phyloP scores from a whole-genome alignment of 208 protist species.

The Trypanosoma vivax region DNA sequence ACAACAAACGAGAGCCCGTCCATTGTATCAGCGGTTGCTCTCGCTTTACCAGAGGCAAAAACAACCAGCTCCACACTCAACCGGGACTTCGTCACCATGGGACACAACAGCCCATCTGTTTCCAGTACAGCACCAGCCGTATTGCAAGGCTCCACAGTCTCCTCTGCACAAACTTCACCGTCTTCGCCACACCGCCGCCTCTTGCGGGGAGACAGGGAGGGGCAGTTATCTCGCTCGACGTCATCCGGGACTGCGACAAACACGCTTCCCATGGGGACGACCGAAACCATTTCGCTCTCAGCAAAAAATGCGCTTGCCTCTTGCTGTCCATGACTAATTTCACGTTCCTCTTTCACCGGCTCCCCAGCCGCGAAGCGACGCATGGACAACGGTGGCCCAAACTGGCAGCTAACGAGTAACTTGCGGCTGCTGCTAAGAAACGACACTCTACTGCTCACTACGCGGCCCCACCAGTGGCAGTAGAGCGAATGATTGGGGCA shows the following conservation, averaged over 20 bases:
- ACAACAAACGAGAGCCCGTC: constrained; percentile 17
- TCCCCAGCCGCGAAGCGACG: neutral
- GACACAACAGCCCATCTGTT: neutral
- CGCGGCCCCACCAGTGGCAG: constrained; percentile 1
- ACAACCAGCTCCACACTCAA: constrained; percentile 16
- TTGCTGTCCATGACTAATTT: neutral
- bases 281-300: constrained; percentile 17
- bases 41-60: constrained; percentile 8
- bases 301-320: constrained; percentile 19
- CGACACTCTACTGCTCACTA: constrained; percentile 8
- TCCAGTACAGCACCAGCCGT: neutral
- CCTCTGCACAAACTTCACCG: neutral
- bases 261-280: constrained; percentile 19
- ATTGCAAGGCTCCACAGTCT: neutral
- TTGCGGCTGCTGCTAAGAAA: neutral
- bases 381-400: neutral
- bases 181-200: neutral
- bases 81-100: constrained; percentile 12
- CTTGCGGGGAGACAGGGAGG: neutral
- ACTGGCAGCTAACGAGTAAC: constrained; percentile 15
- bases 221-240: neutral
- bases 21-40: constrained; percentile 9
- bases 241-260: constrained; percentile 10
- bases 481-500: neutral
- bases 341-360: neutral